Evolutionary conservation across 257 asterid genomes (phyloP).

Genomic region (Solanum commersonii): DNA sequence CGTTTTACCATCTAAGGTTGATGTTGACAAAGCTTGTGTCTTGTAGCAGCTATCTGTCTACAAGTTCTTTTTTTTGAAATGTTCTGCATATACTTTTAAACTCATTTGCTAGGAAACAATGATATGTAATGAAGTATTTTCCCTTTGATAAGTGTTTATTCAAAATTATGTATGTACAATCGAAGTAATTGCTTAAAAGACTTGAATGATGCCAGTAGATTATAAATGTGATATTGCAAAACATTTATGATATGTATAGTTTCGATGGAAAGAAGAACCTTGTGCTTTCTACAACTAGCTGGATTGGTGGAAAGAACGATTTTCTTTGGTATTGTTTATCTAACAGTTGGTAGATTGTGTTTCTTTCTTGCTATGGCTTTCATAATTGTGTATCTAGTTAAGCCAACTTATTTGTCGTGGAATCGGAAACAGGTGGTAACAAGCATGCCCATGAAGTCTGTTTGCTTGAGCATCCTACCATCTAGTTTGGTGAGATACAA

Average conservation of each 20-base stretch:
- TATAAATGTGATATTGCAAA: slow-evolving; percentile 10
- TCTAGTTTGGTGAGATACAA: neutral
- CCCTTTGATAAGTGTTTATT: neutral
- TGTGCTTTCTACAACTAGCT: slow-evolving; percentile 23
- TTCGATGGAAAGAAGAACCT: slow-evolving; percentile 21
- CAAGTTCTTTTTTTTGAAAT: neutral
- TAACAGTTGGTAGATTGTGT: slow-evolving; percentile 17
- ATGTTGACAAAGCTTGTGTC: neutral
- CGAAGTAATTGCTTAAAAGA: neutral
- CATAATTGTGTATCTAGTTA: slow-evolving; percentile 7
- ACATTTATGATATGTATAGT: slow-evolving; percentile 16
- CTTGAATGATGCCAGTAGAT: neutral
- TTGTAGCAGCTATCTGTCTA: neutral
- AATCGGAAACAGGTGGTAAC: neutral
- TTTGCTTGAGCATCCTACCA: neutral
- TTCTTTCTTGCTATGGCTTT: slow-evolving; percentile 14
- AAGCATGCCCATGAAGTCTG: neutral
- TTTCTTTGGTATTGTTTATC: slow-evolving; percentile 23
- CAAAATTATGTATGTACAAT: neutral
- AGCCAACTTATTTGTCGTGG: slow-evolving; percentile 1
- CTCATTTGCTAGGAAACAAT: neutral
- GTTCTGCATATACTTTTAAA: neutral
- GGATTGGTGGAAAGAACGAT: slow-evolving; percentile 26
- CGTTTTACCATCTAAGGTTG: neutral
- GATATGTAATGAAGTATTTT: neutral